These are phyloP conservation scores for Termitomyces sp. DNA, from an alignment of 768 basidiomycete species.

Conservation along the genomic window DNA sequence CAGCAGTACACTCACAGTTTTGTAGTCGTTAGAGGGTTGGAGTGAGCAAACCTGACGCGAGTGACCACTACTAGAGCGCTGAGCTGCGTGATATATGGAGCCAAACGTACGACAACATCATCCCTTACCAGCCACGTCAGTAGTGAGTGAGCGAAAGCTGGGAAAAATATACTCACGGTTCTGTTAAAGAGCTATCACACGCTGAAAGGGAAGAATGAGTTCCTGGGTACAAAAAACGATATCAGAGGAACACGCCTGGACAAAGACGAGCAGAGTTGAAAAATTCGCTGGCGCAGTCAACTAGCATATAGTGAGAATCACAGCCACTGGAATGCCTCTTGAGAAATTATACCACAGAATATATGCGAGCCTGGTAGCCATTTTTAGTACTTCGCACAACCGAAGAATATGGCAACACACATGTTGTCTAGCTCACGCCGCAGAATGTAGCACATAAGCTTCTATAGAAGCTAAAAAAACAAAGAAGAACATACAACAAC, in stretches of 20 bases:
- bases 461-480: not conserved
- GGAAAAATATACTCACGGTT: slow-evolving; percentile 49
- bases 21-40: slow-evolving; percentile 87
- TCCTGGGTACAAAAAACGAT: not conserved
- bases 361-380: slow-evolving; percentile 68
- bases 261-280: slow-evolving; percentile 76
- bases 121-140: slow-evolving; percentile 32
- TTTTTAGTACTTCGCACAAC: slow-evolving; percentile 1
- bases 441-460: not conserved
- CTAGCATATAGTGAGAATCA: slow-evolving; percentile 19
- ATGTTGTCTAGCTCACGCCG: slow-evolving; percentile 18
- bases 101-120: slow-evolving; percentile 53
- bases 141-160: not conserved
- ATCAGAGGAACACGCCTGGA: slow-evolving; percentile 44
- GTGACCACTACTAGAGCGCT: not conserved
- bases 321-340: not conserved
- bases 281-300: slow-evolving; percentile 80
- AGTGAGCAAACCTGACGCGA: slow-evolving; percentile 64
- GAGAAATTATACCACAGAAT: slow-evolving; percentile 58
- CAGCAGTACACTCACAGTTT: slow-evolving; percentile 52
- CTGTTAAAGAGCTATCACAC: slow-evolving; percentile 74
- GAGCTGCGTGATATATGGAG: not conserved
- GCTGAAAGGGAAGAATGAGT: slow-evolving; percentile 35
- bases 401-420: slow-evolving; percentile 12
- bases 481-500: slow-evolving; percentile 61